Evolutionary conservation across 192 early-diverging fungal genomes (phyloP), one percentile per base, ranked within the genome.

Genomic region (Phlyctochytrium planicorne): DNA sequence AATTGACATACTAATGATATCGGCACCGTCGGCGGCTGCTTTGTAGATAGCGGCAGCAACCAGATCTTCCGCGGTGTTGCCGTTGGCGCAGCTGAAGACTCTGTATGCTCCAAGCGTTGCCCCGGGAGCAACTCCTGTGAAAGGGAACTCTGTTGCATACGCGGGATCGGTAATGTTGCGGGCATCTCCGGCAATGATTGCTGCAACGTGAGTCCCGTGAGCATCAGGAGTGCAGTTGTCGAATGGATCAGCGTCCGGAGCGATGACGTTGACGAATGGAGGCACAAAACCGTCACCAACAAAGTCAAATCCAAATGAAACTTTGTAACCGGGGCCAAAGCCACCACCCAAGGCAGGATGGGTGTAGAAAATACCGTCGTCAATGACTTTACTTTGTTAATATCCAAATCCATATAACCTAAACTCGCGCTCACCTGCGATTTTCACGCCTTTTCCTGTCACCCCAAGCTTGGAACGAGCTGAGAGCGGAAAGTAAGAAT

Each of bases 1-100:
- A 62, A 95, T 70, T 56, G 89, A 91, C 65, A 95, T 80, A 78
- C 89, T 94, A 70, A 97, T 90, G 40, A 97, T 69, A 65, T 97
- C 85, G 74, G 90, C 83, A 0, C 85, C 78, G 60, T 92, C 92
- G 1, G 66, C 68, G 52, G 82, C 77, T 3, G 94, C 95, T 3
- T 73, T 69, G 68, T 88, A 75, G 71, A 97, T 73, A 14, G 89
- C 94, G 59, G 89, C 83, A 57, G 92, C 85, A 32, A 96, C 85
- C 47, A 93, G 67, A 59, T 93, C 92, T 30, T 79, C 78, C 55
- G 87, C 87, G 63, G 78, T 79, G 56, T 31, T 6, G 25, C 20
- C 55, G 55, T 12, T 10, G n/a, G n/a, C n/a, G 55, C 55, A 57
- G 10, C 55, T 27, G 25, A 65, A 71, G 20, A 95, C 82, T 60